These are phyloP conservation scores for Phytophthora cryptogea DNA, from an alignment of 352 stramenopile species.

Conservation along the genomic window DNA sequence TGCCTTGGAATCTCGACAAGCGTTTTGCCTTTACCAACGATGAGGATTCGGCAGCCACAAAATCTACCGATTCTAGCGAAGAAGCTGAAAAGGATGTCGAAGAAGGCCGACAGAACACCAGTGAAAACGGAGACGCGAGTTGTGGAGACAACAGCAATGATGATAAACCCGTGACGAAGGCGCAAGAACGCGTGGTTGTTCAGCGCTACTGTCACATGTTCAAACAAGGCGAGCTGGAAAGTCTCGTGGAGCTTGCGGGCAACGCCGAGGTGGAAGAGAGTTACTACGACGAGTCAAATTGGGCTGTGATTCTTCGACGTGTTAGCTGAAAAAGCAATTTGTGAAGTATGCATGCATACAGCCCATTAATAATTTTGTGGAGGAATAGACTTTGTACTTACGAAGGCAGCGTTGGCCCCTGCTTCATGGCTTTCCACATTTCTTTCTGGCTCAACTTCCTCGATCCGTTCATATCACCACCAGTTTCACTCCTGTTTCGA, in stretches of 20 bases:
- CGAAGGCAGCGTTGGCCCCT: slow-evolving; percentile 26
- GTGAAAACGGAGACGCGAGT: slow-evolving; percentile 10
- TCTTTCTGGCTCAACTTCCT: slow-evolving; percentile 23
- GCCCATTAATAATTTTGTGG: slow-evolving; percentile 3
- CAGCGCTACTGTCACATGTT: slow-evolving; percentile 92
- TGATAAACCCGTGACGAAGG: slow-evolving; percentile 8
- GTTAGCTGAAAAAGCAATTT: slow-evolving; percentile 33
- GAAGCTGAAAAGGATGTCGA: slow-evolving; percentile 12
- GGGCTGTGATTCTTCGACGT: slow-evolving; percentile 78
- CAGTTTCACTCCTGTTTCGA: slow-evolving; percentile 9
- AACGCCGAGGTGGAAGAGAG: slow-evolving; percentile 68
- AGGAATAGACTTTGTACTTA: slow-evolving; percentile 17
- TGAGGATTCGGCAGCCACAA: slow-evolving; percentile 6
- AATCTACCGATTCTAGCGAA: slow-evolving; percentile 4
- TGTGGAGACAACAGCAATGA: slow-evolving; percentile 8
- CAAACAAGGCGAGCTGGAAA: slow-evolving; percentile 82
- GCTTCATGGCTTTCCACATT: slow-evolving; percentile 42
- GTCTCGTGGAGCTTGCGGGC: slow-evolving; percentile 59
- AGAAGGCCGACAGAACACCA: slow-evolving; percentile 6
- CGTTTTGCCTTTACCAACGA: slow-evolving; percentile 48
- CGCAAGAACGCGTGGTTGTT: slow-evolving; percentile 53
- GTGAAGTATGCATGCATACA: not conserved
- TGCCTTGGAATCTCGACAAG: slow-evolving; percentile 88
- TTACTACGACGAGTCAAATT: slow-evolving; percentile 90
- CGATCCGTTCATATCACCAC: not conserved